Evolutionary conservation across 495 filamentous ascomycete genomes (phyloP).

Genomic region (Entonaema liquescens): DNA sequence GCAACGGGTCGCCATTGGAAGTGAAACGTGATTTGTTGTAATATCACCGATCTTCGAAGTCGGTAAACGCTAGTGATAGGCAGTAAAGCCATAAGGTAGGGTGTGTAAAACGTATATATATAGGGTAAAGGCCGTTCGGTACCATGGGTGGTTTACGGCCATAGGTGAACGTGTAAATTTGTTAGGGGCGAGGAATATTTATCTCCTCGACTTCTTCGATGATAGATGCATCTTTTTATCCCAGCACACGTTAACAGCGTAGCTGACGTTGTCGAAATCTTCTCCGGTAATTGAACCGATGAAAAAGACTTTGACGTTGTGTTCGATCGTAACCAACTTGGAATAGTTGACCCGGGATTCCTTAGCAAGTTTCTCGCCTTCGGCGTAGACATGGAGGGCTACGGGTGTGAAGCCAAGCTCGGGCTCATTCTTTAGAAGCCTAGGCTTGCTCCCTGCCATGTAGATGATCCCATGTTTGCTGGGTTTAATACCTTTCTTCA

Average conservation of each 20-base stretch:
- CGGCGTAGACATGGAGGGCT: conserved; percentile 45
- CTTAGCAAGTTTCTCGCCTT: conserved; percentile 52
- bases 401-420: conserved; percentile 54
- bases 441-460: conserved; percentile 41
- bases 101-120: conserved; percentile 39
- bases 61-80: conserved; percentile 6
- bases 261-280: conserved; percentile 48
- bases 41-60: conserved; percentile 10
- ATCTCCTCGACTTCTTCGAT: conserved; percentile 45
- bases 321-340: conserved; percentile 58
- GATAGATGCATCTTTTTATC: conserved; percentile 47
- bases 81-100: conserved; percentile 9
- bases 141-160: conserved; percentile 23
- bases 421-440: conserved; percentile 49
- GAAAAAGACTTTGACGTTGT: conserved; percentile 59
- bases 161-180: conserved; percentile 38
- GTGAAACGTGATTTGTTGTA: conserved; percentile 31
- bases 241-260: conserved; percentile 59
- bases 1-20: conserved; percentile 13
- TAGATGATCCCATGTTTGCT: conserved; percentile 58
- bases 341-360: conserved; percentile 59
- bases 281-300: conserved; percentile 48
- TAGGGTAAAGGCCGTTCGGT: conserved; percentile 17
- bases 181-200: conserved; percentile 36
- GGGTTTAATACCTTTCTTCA: conserved; percentile 56